Percentiles rank a stretch among this genome's conserved stretches.
These are phyloP conservation scores for Pythium plurisporium DNA, from an alignment of 352 stramenopile genomes.

Conservation along the genomic window DNA sequence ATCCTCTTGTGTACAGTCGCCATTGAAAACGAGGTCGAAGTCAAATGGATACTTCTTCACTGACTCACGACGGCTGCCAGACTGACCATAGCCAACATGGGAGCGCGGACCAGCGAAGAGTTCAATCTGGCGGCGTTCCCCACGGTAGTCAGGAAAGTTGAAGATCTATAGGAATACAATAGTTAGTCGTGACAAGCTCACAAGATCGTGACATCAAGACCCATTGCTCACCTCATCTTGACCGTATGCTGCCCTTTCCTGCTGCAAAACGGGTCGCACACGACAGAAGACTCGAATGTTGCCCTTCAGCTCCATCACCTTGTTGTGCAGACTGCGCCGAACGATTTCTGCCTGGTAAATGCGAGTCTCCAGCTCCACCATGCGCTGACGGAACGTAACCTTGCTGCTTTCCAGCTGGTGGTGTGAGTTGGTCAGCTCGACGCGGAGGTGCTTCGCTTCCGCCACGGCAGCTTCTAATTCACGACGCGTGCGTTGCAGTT, in stretches of 20 bases:
- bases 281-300: conserved; percentile 97
- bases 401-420: conserved; percentile 21
- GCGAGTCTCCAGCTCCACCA: conserved; percentile 35
- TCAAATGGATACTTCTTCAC: conserved; percentile 92
- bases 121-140: conserved; percentile 68
- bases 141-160: conserved; percentile 62
- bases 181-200: background rate
- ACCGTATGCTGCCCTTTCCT: conserved; percentile 42
- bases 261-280: conserved; percentile 83
- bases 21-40: conserved; percentile 97
- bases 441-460: conserved; percentile 19
- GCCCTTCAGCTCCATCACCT: conserved; percentile 95
- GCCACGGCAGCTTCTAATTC: conserved; percentile 23
- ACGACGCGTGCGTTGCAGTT: conserved; percentile 30
- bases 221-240: conserved; percentile 40
- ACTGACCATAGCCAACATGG: conserved; percentile 74
- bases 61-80: conserved; percentile 33
- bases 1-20: conserved; percentile 90
- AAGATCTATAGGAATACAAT: conserved; percentile 44
- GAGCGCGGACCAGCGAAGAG: conserved; percentile 55
- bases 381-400: conserved; percentile 29
- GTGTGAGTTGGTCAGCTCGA: conserved; percentile 19
- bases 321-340: conserved; percentile 80
- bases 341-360: conserved; percentile 67
- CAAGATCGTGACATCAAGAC: no score